A percentile compares a stretch with the other conserved stretches of the same genome.
These are phyloP conservation scores for Sporothrix variecibatus DNA, from an alignment of 2,329 filamentous ascomycete genomes.

Conservation along the genomic window DNA sequence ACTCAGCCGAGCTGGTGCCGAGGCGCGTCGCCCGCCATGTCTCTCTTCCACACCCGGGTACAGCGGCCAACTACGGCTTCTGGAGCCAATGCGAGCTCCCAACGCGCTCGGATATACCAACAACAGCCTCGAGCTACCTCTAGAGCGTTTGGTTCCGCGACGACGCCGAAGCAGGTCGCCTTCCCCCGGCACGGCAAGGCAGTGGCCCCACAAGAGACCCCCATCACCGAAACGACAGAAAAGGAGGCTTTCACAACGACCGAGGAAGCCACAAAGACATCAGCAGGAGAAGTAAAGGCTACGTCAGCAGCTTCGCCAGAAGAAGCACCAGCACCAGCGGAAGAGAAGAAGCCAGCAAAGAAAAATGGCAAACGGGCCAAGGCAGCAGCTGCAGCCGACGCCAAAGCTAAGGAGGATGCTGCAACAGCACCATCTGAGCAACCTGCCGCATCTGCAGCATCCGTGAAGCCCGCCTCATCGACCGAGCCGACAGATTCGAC, in stretches of 20 bases:
- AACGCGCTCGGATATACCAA: neutral
- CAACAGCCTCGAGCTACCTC: slow-evolving; percentile 35
- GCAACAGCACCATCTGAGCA: neutral
- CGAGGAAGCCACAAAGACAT: neutral
- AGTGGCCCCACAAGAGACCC: slow-evolving; percentile 52
- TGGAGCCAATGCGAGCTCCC: neutral
- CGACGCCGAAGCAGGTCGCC: slow-evolving; percentile 42
- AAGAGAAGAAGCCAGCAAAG: neutral
- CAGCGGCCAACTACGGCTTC: neutral
- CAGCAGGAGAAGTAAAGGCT: neutral
- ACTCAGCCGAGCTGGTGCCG: slow-evolving; percentile 16
- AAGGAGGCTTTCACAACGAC: neutral
- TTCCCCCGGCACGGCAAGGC: slow-evolving; percentile 63
- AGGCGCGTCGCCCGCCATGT: neutral
- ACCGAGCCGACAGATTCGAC: neutral
- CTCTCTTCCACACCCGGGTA: neutral
- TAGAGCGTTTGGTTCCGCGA: slow-evolving; percentile 42
- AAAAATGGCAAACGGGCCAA: slow-evolving; percentile 10
- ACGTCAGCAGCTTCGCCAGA: neutral
- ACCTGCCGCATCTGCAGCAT: neutral
- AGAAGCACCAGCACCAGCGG: neutral
- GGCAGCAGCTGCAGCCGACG: neutral
- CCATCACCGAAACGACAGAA: neutral
- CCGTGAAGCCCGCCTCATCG: neutral
- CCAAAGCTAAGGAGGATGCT: neutral